Base-by-base conservation (phyloP, 73 alveolate species). In the Paramecium primaurelia region DNA sequence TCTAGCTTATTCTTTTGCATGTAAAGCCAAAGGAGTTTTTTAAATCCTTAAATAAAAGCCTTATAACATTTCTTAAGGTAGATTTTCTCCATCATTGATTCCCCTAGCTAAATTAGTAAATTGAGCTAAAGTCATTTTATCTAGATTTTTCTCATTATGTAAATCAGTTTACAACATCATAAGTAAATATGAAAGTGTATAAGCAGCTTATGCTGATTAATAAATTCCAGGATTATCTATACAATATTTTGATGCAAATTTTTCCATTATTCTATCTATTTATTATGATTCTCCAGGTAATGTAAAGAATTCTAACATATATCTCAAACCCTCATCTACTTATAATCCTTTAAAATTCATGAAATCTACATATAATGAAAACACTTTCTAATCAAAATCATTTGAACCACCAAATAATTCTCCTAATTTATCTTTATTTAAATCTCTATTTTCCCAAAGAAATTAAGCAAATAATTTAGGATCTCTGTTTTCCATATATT, bases 271-370 rank as follows among this genome's bases (percentile, higher is more conserved):
- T 75, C 99, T 94, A 92, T 98, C 99, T 12, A 98, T 98, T 92
- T 97, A 93, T 95, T 98, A 97, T 2, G 99, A 99, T 97, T 98
- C 99, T 71, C 99, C 99, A n/a, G 99, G 99, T 12, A 98, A 94
- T 8, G 85, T 71, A 6, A 44, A 89, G 77, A 14, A 71, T 45
- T 47, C 77, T 6, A 89, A 49, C 51, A 71, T 18, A 18, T 69
- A 88, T 94, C 98, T 95, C 73, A 98, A 64, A 3, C 99, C 98
- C 51, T 95, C 97, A 25, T 97, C 98, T 16, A 97, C 95, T 86
- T 93, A 92, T 28, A 93, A 92, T 45, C 95, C 96, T 68, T 93
- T 95, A 92, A 98, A 98, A 94, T 97, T 97, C 83, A 95, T 94
- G 22, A 96, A 60, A 47, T 98, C 98, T 47, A 96, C 96, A 64